Base-by-base conservation (phyloP, 1,284 basidiomycete genomes). In the Sanghuangporus baumii region DNA sequence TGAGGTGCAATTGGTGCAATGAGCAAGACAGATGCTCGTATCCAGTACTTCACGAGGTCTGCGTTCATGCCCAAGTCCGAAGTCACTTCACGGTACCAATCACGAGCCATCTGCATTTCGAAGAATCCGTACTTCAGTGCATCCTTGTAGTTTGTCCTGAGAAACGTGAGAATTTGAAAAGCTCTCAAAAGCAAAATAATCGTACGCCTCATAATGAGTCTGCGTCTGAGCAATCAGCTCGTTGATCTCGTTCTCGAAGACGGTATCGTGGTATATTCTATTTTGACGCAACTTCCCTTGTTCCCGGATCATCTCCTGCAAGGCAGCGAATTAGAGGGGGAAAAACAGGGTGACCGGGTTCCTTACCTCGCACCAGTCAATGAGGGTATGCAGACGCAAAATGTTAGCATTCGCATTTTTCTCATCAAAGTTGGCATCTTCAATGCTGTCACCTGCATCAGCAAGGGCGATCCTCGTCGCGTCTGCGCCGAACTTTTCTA, bases 341-440 rank as follows among this genome's bases (percentile, higher is more conserved):
- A 14, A n/a, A 62, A 41, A 52, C 40, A 48, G 51, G 20, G 20
- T n/a, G 40, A 41, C 26, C 3, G 12, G 9, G 12, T 9, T 48
- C 69, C 85, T 63, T 65, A 93, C 94, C 76, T 95, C 88, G 70
- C 93, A 96, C 96, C 96, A 99, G 6, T 82, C 84, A 67, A 95
- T 82, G 68, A 98, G 80, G 0, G 96, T 99, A 76, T 96, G 91
- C 66, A 99, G 79, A 65, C 97, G 87, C 71, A 99, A 78, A 73
- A 99, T 99, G 69, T 95, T 96, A 20, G 97, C 96, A 73, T 99
- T 99, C 18, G 97, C 97, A 11, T 92, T 94, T 79, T 95, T 94
- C 82, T 99, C 97, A 74, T 99, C 97, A 71, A 99, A 99, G 80
- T 98, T 99, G 60, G 90, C 93, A 76, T 99, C 96, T 74, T 98